Evolutionary conservation across 2,329 filamentous ascomycete genomes (phyloP).

Genomic region (Cladophialophora psammophila): DNA sequence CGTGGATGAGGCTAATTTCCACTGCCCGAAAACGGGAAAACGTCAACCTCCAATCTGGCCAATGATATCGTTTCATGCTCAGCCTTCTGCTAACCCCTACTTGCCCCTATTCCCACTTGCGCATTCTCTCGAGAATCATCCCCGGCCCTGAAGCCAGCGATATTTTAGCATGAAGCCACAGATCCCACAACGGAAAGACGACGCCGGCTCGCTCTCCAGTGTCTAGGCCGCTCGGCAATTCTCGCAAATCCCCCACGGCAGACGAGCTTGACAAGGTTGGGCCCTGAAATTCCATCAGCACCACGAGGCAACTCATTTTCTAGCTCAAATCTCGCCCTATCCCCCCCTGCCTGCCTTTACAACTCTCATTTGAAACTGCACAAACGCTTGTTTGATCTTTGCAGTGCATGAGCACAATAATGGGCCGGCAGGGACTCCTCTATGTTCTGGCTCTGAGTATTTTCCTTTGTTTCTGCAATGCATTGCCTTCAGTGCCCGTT

Average conservation of each 20-base stretch:
- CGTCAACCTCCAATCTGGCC: constrained; percentile 12
- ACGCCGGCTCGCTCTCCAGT: constrained; percentile 1
- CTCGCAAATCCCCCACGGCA: constrained; percentile 9
- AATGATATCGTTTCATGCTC: constrained; percentile 7
- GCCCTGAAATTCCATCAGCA: background rate
- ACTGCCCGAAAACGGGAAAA: constrained; percentile 10
- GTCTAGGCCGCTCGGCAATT: background rate
- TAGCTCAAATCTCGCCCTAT: background rate
- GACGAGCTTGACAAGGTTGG: constrained; percentile 1
- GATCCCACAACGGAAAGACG: constrained; percentile 1
- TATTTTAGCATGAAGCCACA: constrained; percentile 16
- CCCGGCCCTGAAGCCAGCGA: constrained; percentile 3
- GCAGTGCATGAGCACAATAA: constrained; percentile 27
- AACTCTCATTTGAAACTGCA: constrained; percentile 4
- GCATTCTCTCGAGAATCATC: background rate
- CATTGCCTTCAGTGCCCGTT: constrained; percentile 30
- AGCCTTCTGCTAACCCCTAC: constrained; percentile 11
- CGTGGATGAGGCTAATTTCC: constrained; percentile 24
- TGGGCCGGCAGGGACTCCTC: constrained; percentile 20
- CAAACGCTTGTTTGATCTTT: background rate
- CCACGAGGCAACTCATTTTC: constrained; percentile 2
- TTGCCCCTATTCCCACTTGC: background rate
- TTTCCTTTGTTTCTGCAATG: constrained; percentile 22
- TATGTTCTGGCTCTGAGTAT: constrained; percentile 18
- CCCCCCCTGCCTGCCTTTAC: constrained; percentile 13